Base-by-base conservation (phyloP, 345 rosid genomes). In the Euphorbia lathyris region DNA sequence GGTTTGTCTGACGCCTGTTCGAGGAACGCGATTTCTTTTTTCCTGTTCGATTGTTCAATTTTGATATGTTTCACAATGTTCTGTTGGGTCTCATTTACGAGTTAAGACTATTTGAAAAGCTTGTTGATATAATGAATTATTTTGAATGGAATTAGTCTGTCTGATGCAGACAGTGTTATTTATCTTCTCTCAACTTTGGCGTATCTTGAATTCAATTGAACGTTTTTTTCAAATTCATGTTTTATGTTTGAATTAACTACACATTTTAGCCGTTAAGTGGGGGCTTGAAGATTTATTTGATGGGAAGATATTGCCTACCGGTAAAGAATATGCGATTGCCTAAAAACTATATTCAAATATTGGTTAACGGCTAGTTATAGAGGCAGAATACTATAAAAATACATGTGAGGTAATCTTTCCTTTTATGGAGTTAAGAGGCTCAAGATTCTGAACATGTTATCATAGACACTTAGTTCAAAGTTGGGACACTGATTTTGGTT, bases 201-300 rank as follows among this genome's bases (percentile, higher is more conserved):
- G 4, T 69, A 14, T 22, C 16, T 0, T 40, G 14, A 22, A 22
- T 34, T 11, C 38, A 25, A 7, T 23, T 34, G 17, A 22, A 12
- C 27, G 29, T 59, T 20, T 30, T 55, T 40, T 38, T 48, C 5
- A n/a, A 7, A 17, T 17, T 10, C 19, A 38, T 27, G 22, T 4
- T 58, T 38, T n/a, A 25, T 48, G 3, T 19, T 14, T 48, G 52
- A 17, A 48, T 0, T 48, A 48, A 14, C n/a, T 48, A 12, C 67
- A 59, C 51, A 30, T 30, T 57, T 72, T 72, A 72, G 70, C 55
- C 20, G 38, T 34, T 2, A 34, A 3, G 38, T 34, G 30, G 40
- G 40, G 30, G 40, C 59, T 62, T 64, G 22, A 22, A 53, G 42
- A 19, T 64, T 48, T 51, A 42, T 72, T 72, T 53, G 16, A 30